Conservation (phyloP, 371 early-diverging fungal genomes). For the Mucor indicus region DNA sequence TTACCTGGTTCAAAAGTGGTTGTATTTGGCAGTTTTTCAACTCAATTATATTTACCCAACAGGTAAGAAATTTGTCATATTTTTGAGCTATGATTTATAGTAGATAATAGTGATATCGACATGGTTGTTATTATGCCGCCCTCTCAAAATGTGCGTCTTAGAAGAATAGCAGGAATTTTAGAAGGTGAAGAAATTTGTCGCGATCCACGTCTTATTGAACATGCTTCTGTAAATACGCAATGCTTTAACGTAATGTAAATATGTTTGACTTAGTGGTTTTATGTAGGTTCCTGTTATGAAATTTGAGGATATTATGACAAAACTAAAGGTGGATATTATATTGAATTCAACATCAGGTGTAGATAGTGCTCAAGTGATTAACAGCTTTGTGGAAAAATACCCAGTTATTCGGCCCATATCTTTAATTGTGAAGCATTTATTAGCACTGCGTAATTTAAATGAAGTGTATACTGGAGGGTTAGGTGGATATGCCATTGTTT, state of each 20-base stretch:
- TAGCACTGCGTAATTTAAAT: constrained; percentile 72
- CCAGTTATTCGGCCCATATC: constrained; percentile 68
- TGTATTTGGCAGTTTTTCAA: constrained; percentile 87
- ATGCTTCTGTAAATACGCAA: constrained; percentile 42
- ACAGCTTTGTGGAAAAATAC: constrained; percentile 48
- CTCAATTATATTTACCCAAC: constrained; percentile 73
- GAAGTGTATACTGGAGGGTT: constrained; percentile 94
- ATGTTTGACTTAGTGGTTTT: not conserved
- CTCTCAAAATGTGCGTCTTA: constrained; percentile 2
- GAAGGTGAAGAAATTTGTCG: constrained; percentile 16
- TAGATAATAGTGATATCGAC: constrained; percentile 80
- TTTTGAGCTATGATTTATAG: constrained; percentile 1
- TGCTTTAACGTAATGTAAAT: not conserved
- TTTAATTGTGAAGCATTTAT: constrained; percentile 82
- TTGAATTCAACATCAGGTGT: constrained; percentile 75
- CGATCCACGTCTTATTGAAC: constrained; percentile 43
- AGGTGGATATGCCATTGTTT: constrained; percentile 88
- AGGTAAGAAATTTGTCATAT: not conserved
- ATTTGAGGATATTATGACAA: constrained; percentile 68
- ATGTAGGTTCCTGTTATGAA: constrained; percentile 94
- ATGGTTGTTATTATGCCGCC: constrained; percentile 54
- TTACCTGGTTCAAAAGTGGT: constrained; percentile 46
- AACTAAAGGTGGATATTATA: constrained; percentile 80
- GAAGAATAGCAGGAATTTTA: constrained; percentile 14
- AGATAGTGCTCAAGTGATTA: constrained; percentile 58